Base-by-base conservation (phyloP, 768 basidiomycete species). In the Naematelia encephala region DNA sequence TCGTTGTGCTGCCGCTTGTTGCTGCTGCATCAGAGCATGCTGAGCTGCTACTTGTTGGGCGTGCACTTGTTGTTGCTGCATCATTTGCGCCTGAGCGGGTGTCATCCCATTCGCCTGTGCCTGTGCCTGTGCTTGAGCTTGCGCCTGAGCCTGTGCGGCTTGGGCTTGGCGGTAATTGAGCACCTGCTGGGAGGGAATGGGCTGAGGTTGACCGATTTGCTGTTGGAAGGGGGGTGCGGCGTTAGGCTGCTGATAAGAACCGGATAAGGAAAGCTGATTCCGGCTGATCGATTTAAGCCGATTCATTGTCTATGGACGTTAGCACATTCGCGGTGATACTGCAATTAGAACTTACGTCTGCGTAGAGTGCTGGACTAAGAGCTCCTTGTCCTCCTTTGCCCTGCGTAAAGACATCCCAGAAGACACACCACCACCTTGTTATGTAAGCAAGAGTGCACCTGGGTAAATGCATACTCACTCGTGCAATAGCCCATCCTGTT, bases 341-440 rank as follows among this genome's bases (percentile, higher is more conserved):
- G 11, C 5, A 28, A 13, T 11, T 58, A 16, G 16, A 5, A 55
- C 75, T 59, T 26, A 75, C 76, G 42, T 77, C 74, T 22, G 68
- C 61, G 54, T 74, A 78, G 14, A 63, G 57, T 11, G 51, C 61
- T 3, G 75, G 64, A 46, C 67, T 74, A 44, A 60, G 60, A 2
- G 66, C 54, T 0, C 67, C 66, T 45, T 67, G 60, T 5, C 59
- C 66, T 1, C 65, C 66, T 43, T 74, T 75, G 0, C 67, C 68
- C 19, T 68, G 71, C 5, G 64, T 70, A 58, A 78, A 75, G 1
- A 71, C 63, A 45, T 78, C 77, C 73, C 73, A 76, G 34, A 75
- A 78, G 23, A 73, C 68, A 30, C 67, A 62, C 76, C 76, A 77
- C 70, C 73, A 77, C 57, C 70, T 72, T 39, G 22, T 23, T 25